Conservation (phyloP, 208 protist species). For the Phytomonas francai region DNA sequence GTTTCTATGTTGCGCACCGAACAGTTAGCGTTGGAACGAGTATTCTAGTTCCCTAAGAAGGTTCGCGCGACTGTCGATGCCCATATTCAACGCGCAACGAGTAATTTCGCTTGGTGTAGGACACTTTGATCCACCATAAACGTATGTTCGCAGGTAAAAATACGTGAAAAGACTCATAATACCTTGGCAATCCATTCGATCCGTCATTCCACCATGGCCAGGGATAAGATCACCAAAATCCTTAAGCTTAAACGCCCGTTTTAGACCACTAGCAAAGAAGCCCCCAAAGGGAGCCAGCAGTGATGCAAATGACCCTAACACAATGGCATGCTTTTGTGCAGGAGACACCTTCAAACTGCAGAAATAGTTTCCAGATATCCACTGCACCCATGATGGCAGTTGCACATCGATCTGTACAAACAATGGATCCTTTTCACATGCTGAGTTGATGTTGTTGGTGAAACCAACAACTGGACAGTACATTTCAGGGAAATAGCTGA, state of each 20-base stretch:
- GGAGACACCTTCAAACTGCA: slow-evolving; percentile 49
- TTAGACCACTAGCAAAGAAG: slow-evolving; percentile 97
- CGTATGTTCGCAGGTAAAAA: slow-evolving; percentile 75
- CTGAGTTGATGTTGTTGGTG: slow-evolving; percentile 25
- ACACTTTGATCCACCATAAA: slow-evolving; percentile 50
- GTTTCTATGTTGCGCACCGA: neutral
- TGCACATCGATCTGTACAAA: slow-evolving; percentile 59
- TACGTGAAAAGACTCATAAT: slow-evolving; percentile 93
- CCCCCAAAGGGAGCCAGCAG: slow-evolving; percentile 97
- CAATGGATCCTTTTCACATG: slow-evolving; percentile 61
- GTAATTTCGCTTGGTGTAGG: slow-evolving; percentile 31
- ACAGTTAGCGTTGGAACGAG: slow-evolving; percentile 1
- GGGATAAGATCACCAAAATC: slow-evolving; percentile 97
- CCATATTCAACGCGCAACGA: slow-evolving; percentile 31
- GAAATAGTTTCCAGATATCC: slow-evolving; percentile 29
- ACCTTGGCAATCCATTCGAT: slow-evolving; percentile 97
- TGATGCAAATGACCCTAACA: slow-evolving; percentile 94
- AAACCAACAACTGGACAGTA: slow-evolving; percentile 83
- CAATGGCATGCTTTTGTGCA: slow-evolving; percentile 91
- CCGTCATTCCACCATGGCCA: slow-evolving; percentile 97
- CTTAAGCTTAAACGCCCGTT: slow-evolving; percentile 97
- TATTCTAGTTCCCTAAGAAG: neutral
- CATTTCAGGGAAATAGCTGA: slow-evolving; percentile 79
- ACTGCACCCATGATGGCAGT: slow-evolving; percentile 49
- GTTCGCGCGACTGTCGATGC: neutral